A percentile compares a stretch with the other conserved stretches of the same genome.
These are phyloP conservation scores for Miscanthus lutarioriparius DNA, from an alignment of 176 grass and related monocot genomes.

Conservation along the genomic window DNA sequence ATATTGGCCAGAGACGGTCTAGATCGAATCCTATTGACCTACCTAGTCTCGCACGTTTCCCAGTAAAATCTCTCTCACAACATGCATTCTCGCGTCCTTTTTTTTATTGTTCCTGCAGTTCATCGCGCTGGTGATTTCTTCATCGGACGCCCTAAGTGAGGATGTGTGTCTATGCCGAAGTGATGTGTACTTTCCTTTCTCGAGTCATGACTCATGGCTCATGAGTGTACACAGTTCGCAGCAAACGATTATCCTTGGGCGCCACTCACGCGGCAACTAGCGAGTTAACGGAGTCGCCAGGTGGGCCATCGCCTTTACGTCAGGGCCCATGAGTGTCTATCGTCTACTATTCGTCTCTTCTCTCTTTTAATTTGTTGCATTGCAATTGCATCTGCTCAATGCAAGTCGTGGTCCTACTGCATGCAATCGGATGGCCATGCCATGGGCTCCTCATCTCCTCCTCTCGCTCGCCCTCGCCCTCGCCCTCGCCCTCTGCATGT, in stretches of 20 bases:
- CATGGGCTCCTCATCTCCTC: neutral
- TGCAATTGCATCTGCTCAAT: neutral
- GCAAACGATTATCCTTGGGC: neutral
- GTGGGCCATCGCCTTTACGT: neutral
- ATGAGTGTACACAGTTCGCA: neutral
- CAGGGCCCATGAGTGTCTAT: neutral
- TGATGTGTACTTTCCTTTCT: too few relatives aligned
- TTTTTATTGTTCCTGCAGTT: too few relatives aligned
- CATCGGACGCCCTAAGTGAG: too few relatives aligned
- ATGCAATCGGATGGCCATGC: too few relatives aligned
- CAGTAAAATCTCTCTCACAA: too few relatives aligned
- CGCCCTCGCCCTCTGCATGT: neutral
- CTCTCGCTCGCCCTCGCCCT: neutral
- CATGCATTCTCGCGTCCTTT: too few relatives aligned
- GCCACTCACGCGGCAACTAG: neutral
- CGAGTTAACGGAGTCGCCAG: neutral
- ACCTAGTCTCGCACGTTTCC: too few relatives aligned
- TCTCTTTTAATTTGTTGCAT: neutral
- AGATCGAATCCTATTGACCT: too few relatives aligned
- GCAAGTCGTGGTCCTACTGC: neutral
- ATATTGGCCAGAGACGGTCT: too few relatives aligned
- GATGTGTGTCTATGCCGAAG: too few relatives aligned
- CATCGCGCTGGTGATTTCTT: too few relatives aligned
- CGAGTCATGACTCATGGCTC: too few relatives aligned
- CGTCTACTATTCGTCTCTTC: neutral